Percentiles rank a stretch among this genome's conserved stretches.
These are phyloP conservation scores for Primulina huaijiensis DNA, from an alignment of 257 asterid species.

Conservation along the genomic window DNA sequence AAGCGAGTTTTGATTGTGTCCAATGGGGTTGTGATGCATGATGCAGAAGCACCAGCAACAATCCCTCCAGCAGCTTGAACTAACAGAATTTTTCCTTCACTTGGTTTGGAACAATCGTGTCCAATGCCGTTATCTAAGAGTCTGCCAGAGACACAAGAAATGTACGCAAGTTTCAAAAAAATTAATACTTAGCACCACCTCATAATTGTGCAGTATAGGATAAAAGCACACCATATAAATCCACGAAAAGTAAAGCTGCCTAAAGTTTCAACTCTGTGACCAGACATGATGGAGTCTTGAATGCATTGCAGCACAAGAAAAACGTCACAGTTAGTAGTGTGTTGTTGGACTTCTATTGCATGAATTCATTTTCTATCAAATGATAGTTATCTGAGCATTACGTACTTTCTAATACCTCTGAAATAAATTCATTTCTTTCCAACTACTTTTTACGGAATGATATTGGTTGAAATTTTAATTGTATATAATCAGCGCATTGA, in stretches of 20 bases:
- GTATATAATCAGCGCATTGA: background rate
- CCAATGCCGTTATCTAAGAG: slow-evolving; percentile 53
- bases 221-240: background rate
- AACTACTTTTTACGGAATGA: slow-evolving; percentile 2
- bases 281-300: background rate
- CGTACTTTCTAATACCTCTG: background rate
- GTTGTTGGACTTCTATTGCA: background rate
- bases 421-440: slow-evolving; percentile 10
- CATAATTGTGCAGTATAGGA: slow-evolving; percentile 11
- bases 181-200: background rate
- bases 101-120: slow-evolving; percentile 45
- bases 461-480: background rate
- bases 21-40: slow-evolving; percentile 86
- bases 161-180: background rate
- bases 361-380: slow-evolving; percentile 9
- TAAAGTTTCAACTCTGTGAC: background rate
- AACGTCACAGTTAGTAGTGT: background rate
- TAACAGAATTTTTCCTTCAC: slow-evolving; percentile 51
- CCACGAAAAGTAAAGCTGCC: background rate
- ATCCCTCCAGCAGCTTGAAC: slow-evolving; percentile 98
- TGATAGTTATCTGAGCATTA: slow-evolving; percentile 7
- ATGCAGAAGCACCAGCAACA: slow-evolving; percentile 87
- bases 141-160: slow-evolving; percentile 37
- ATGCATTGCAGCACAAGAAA: background rate
- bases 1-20: slow-evolving; percentile 94